phyloP scores from a whole-genome alignment of 805 yeast species.

The Lipomyces yamanashiensis region DNA sequence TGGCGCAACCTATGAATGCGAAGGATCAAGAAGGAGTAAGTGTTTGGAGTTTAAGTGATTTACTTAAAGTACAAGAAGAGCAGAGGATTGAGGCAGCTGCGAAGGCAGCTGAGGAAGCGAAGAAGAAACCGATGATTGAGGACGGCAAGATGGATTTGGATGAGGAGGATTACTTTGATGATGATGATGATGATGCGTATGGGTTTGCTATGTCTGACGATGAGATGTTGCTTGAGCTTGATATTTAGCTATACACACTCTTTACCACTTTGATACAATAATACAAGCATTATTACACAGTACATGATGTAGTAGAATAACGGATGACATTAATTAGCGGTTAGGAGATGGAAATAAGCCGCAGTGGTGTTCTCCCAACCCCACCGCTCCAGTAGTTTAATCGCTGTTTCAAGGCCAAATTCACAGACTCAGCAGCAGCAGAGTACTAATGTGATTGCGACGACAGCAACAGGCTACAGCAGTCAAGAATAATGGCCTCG shows the following conservation, averaged over 20 bases:
- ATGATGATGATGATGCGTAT: conserved; percentile 14
- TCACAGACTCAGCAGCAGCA: not conserved
- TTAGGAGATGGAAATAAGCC: not conserved
- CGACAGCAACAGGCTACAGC: not conserved
- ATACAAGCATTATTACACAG: no score
- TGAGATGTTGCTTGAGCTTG: conserved; percentile 18
- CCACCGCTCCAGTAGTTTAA: not conserved
- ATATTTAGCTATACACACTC: conserved; percentile 1
- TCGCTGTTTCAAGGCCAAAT: no score
- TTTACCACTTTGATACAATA: no score
- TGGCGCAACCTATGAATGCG: conserved; percentile 92
- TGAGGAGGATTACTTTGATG: conserved; percentile 20
- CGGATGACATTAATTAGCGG: not conserved
- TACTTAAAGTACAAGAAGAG: conserved; percentile 64
- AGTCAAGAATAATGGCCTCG: conserved; percentile 7
- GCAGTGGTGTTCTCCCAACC: not conserved
- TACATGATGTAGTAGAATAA: not conserved
- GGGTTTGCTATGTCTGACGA: conserved; percentile 18
- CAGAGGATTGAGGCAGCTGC: conserved; percentile 24
- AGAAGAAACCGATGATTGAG: not conserved
- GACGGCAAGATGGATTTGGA: conserved; percentile 9
- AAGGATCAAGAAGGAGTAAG: conserved; percentile 93
- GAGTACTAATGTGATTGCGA: not conserved
- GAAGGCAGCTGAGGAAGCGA: conserved; percentile 13
- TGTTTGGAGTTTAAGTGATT: conserved; percentile 83